Percentiles rank a stretch among this genome's conserved stretches.
Conservation (phyloP, 192 early-diverging fungal genomes). For the Gryganskiella cystojenkinii region DNA sequence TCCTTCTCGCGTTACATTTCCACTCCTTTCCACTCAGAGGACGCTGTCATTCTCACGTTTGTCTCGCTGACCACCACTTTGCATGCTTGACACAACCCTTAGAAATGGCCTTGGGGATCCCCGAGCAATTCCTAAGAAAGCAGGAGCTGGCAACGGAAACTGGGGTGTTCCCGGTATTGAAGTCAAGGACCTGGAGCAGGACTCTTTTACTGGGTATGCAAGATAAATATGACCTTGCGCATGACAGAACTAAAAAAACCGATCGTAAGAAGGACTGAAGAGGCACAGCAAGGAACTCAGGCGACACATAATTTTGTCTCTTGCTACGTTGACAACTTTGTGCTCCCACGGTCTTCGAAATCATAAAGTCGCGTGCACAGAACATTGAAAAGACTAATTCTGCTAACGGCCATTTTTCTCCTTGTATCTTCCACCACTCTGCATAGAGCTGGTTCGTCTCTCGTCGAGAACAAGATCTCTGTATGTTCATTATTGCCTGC, state of each 20-base stretch:
- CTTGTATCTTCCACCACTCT: too few relatives aligned
- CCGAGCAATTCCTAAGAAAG: slow-evolving; percentile 46
- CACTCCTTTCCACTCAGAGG: neutral
- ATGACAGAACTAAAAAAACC: too few relatives aligned
- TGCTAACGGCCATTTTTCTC: neutral
- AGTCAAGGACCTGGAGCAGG: slow-evolving; percentile 22
- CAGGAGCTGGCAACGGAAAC: slow-evolving; percentile 43
- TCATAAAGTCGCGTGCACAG: too few relatives aligned
- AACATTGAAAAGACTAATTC: neutral
- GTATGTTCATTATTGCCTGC: slow-evolving; percentile 35
- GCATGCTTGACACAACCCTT: neutral
- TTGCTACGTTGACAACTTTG: too few relatives aligned
- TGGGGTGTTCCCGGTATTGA: slow-evolving; percentile 49
- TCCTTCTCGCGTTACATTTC: neutral
- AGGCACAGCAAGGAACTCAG: too few relatives aligned
- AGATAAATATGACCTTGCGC: neutral
- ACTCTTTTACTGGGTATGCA: slow-evolving; percentile 24
- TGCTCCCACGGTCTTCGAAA: too few relatives aligned
- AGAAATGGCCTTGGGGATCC: slow-evolving; percentile 28
- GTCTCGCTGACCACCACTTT: neutral
- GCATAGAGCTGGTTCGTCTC: slow-evolving; percentile 6
- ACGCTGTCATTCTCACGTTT: neutral
- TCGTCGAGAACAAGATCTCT: slow-evolving; percentile 40
- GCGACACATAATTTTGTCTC: too few relatives aligned
- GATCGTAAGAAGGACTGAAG: too few relatives aligned